A percentile compares a stretch with the other conserved stretches of the same genome.
Conservation (phyloP, 805 yeast genomes). For the Yarrowia porcina region DNA sequence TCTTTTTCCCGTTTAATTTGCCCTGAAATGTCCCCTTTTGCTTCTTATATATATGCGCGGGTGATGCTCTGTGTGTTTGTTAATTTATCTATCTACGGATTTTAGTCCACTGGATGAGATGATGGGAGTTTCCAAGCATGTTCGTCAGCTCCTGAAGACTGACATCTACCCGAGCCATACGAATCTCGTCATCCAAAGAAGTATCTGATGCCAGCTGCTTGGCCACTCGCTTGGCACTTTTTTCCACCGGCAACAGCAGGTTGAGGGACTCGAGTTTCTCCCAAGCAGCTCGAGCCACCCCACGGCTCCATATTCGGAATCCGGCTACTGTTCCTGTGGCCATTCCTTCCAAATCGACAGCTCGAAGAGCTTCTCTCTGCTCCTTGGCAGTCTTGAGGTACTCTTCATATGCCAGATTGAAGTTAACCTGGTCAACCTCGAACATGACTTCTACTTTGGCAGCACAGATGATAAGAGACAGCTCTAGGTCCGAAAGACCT, state of each 20-base stretch:
- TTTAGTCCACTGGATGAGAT: slow-evolving; percentile 42
- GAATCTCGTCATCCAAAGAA: slow-evolving; percentile 35
- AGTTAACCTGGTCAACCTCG: slow-evolving; percentile 60
- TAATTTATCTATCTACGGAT: background rate
- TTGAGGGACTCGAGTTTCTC: slow-evolving; percentile 59
- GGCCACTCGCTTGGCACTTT: slow-evolving; percentile 45
- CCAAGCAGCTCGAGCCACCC: slow-evolving; percentile 68
- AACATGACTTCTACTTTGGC: slow-evolving; percentile 65
- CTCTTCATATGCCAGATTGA: slow-evolving; percentile 75
- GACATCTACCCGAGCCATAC: slow-evolving; percentile 38
- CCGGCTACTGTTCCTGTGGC: slow-evolving; percentile 43
- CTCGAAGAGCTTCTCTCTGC: slow-evolving; percentile 39
- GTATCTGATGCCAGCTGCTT: slow-evolving; percentile 40
- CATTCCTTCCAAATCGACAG: slow-evolving; percentile 33
- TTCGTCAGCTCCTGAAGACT: slow-evolving; percentile 38
- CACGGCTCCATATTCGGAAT: slow-evolving; percentile 57
- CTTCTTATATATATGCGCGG: too few relatives aligned
- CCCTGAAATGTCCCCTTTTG: too few relatives aligned
- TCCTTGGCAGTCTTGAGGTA: slow-evolving; percentile 55
- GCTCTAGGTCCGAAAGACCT: slow-evolving; percentile 66
- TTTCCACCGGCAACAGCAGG: slow-evolving; percentile 44
- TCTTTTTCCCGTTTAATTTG: too few relatives aligned
- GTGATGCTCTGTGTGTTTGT: background rate
- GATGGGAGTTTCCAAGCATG: slow-evolving; percentile 40
- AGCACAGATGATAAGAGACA: slow-evolving; percentile 66